A percentile compares a stretch with the other conserved stretches of the same genome.
Conservation (phyloP, 2,329 filamentous ascomycete genomes). For the Trichoderma hamatum region DNA sequence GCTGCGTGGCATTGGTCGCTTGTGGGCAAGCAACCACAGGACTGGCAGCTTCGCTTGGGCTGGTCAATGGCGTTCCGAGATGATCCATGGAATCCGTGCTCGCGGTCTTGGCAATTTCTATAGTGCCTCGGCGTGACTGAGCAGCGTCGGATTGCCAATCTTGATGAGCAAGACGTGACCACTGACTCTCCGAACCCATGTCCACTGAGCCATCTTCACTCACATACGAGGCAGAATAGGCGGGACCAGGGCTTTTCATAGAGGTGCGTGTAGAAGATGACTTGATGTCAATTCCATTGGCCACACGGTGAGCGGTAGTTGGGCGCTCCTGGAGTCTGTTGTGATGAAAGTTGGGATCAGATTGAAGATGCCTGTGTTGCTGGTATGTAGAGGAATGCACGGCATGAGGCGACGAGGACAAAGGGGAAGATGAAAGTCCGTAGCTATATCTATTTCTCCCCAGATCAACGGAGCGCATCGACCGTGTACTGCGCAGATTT, state of each 20-base stretch:
- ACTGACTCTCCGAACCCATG: conserved; percentile 32
- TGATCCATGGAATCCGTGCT: conserved; percentile 55
- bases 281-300: conserved; percentile 11
- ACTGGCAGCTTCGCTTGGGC: conserved; percentile 56
- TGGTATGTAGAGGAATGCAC: conserved; percentile 37
- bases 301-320: conserved; percentile 50
- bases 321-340: conserved; percentile 49
- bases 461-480: conserved; percentile 51
- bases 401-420: conserved; percentile 45
- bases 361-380: conserved; percentile 46
- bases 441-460: conserved; percentile 37
- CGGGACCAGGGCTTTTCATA: conserved; percentile 11
- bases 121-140: conserved; percentile 46
- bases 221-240: background rate
- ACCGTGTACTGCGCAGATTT: conserved; percentile 49
- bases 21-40: conserved; percentile 49
- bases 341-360: conserved; percentile 49
- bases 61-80: conserved; percentile 56
- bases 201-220: conserved; percentile 28
- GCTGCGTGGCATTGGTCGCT: conserved; percentile 48
- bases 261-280: conserved; percentile 13
- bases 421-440: conserved; percentile 42
- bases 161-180: conserved; percentile 48
- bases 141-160: conserved; percentile 40
- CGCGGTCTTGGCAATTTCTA: conserved; percentile 53